A percentile compares a stretch with the other conserved stretches of the same genome.
Evolutionary conservation across 192 early-diverging fungal species (phyloP).

Genomic region (Gryganskiella cystojenkinii): DNA sequence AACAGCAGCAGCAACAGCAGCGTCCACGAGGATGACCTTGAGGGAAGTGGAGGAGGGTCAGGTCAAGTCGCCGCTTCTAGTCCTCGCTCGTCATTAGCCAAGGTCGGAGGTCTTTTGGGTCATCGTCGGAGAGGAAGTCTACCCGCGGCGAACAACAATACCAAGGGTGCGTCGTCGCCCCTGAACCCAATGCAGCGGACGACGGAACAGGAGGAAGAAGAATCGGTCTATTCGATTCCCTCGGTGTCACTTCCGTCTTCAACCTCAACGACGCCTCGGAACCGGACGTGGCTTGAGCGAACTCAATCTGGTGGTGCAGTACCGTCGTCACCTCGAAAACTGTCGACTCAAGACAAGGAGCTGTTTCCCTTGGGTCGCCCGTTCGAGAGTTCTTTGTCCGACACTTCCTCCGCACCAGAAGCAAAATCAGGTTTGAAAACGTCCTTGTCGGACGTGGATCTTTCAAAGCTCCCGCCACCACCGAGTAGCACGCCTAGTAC

Average conservation of each 20-base stretch:
- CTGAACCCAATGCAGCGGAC: not conserved
- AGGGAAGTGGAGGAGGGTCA: not conserved
- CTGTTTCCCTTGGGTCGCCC: slow-evolving; percentile 23
- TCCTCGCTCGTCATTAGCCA: not conserved
- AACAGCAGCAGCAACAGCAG: slow-evolving; percentile 7
- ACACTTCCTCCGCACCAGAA: not conserved
- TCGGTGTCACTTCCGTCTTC: no score
- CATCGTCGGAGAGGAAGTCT: slow-evolving; percentile 22
- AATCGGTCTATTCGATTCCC: not conserved
- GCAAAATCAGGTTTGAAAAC: not conserved
- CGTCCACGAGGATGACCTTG: slow-evolving; percentile 16
- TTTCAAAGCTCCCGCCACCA: not conserved
- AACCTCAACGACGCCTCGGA: no score
- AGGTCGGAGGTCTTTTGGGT: slow-evolving; percentile 1
- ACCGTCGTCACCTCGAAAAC: no score
- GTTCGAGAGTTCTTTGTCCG: not conserved
- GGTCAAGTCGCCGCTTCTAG: not conserved
- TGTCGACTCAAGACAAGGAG: slow-evolving; percentile 3
- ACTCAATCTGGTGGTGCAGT: no score
- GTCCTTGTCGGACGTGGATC: not conserved
- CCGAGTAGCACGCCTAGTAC: not conserved
- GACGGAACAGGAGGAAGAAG: not conserved
- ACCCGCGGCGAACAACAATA: not conserved
- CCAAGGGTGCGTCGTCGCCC: not conserved
- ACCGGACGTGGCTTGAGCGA: no score